Evolutionary conservation across 1,139 yeast species (phyloP).

Genomic region (Arxiozyma slooffiae): DNA sequence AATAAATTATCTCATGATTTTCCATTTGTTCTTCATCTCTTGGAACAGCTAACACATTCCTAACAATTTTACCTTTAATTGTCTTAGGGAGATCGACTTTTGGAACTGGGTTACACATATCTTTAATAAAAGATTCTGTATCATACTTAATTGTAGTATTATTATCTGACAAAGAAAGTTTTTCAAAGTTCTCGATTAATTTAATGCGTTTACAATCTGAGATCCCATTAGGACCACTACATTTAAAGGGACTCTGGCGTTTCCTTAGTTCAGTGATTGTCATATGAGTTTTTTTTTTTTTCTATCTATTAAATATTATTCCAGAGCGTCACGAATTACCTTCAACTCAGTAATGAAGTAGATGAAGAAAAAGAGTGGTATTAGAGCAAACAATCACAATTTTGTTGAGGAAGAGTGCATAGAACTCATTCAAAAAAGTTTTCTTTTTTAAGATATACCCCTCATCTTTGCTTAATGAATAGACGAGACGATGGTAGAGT

Average conservation of each 20-base stretch:
- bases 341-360: too few species aligned
- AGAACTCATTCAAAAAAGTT: neutral
- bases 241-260: constrained; percentile 15
- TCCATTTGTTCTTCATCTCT: neutral
- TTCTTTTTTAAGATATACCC: too few species aligned
- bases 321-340: neutral
- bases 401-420: neutral
- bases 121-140: neutral
- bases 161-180: constrained; percentile 12
- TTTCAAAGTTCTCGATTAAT: constrained; percentile 25
- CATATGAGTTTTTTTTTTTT: neutral
- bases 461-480: neutral
- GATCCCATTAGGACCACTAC: neutral
- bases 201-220: constrained; percentile 24
- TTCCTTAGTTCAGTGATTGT: constrained; percentile 13
- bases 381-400: neutral
- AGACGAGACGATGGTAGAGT: neutral
- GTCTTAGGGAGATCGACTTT: constrained; percentile 7
- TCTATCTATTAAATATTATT: neutral
- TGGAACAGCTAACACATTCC: neutral
- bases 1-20: constrained; percentile 10
- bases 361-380: too few species aligned
- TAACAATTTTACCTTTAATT: constrained; percentile 6
- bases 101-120: constrained; percentile 5
- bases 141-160: neutral